Conservation (phyloP, 1,139 yeast genomes). For the Lodderomyces margitis region DNA sequence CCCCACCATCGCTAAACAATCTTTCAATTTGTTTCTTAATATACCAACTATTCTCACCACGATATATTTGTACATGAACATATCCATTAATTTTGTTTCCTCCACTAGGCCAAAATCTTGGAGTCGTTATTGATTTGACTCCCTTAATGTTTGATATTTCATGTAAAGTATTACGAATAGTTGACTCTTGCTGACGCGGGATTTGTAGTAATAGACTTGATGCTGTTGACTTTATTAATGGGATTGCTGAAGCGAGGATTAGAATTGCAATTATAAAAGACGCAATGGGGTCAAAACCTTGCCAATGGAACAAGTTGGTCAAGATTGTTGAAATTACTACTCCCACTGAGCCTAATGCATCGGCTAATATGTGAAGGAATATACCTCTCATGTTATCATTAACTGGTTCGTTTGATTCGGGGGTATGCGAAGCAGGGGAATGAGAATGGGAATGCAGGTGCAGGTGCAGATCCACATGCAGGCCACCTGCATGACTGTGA, state of each 20-base stretch:
- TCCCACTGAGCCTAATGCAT: conserved; percentile 94
- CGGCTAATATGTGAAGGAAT: conserved; percentile 89
- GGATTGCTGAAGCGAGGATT: conserved; percentile 79
- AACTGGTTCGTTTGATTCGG: conserved; percentile 20
- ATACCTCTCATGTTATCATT: conserved; percentile 95
- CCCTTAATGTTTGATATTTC: conserved; percentile 75
- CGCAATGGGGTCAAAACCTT: conserved; percentile 87
- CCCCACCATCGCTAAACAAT: conserved; percentile 27
- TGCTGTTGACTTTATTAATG: conserved; percentile 79
- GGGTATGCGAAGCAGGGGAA: conserved; percentile 17
- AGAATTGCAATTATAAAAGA: conserved; percentile 82
- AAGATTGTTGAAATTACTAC: conserved; percentile 83
- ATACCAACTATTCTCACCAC: conserved; percentile 64
- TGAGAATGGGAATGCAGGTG: conserved; percentile 20
- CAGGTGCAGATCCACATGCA: conserved; percentile 30
- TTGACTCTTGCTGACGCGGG: conserved; percentile 52
- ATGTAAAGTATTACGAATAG: conserved; percentile 59
- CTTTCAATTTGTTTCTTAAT: conserved; percentile 63
- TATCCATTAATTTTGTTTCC: conserved; percentile 47
- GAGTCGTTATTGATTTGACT: conserved; percentile 79
- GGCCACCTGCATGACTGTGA: conserved; percentile 28
- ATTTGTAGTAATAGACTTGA: conserved; percentile 66
- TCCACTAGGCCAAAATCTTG: conserved; percentile 84
- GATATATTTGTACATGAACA: conserved; percentile 65
- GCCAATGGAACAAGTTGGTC: conserved; percentile 55